Conservation (phyloP, 2,329 filamentous ascomycete species). For the Colletotrichum sp. region DNA sequence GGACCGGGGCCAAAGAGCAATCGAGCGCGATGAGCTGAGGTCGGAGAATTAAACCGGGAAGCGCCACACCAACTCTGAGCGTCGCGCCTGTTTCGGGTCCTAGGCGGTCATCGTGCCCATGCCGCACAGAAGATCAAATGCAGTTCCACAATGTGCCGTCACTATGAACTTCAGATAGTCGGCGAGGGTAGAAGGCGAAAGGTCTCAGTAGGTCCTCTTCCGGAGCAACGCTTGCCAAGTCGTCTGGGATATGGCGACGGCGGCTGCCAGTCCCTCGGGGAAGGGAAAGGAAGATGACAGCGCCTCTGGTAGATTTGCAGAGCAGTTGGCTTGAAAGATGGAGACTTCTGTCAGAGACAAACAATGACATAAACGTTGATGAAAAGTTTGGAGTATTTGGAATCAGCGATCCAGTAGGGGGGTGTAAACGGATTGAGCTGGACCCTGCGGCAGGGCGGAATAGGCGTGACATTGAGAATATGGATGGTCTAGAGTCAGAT, state of each 20-base stretch:
- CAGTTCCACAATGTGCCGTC: not conserved
- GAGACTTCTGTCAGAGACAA: not conserved
- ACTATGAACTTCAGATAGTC: not conserved
- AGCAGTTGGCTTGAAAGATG: not conserved
- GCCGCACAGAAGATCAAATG: not conserved
- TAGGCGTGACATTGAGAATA: not conserved
- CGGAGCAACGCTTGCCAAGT: not conserved
- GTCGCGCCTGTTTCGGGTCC: not conserved
- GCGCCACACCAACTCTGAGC: not conserved
- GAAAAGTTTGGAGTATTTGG: not conserved
- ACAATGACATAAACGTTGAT: not conserved
- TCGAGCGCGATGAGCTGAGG: not conserved
- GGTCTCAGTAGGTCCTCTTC: not conserved
- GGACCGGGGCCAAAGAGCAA: not conserved
- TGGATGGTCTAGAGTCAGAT: not conserved
- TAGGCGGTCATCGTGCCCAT: not conserved
- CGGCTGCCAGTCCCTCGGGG: not conserved
- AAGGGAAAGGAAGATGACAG: not conserved
- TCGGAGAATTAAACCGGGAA: conserved; percentile 14
- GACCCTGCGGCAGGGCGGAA: not conserved
- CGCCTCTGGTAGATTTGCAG: not conserved
- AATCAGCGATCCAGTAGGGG: not conserved
- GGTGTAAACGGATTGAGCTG: not conserved
- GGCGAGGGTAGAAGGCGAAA: not conserved
- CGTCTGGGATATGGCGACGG: not conserved